Evolutionary conservation across 805 yeast species (phyloP).

Genomic region (Schwanniomyces pseudopolymorphus): DNA sequence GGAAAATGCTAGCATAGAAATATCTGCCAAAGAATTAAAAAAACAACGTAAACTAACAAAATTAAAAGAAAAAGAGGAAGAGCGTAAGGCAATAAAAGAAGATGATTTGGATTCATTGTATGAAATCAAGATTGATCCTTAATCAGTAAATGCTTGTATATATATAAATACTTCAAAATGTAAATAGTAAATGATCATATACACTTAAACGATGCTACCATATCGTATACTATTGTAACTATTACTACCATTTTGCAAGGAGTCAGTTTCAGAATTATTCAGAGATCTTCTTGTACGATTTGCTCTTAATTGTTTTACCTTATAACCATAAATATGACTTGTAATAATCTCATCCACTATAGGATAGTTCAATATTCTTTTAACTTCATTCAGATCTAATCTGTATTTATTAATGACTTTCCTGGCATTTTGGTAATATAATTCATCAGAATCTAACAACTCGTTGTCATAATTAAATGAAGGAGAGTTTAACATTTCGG

Average conservation of each 20-base stretch:
- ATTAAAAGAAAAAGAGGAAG: constrained; percentile 15
- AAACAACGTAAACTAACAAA: constrained; percentile 15
- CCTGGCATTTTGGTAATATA: constrained; percentile 30
- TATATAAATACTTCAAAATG: background rate
- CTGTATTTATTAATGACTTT: constrained; percentile 30
- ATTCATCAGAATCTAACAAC: constrained; percentile 38
- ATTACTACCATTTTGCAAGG: constrained; percentile 3
- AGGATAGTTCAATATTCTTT: constrained; percentile 39
- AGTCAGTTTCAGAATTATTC: constrained; percentile 1
- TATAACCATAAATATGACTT: constrained; percentile 42
- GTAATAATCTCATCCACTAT: constrained; percentile 42
- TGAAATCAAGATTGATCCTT: constrained; percentile 32
- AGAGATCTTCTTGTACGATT: constrained; percentile 15
- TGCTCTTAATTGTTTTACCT: constrained; percentile 37
- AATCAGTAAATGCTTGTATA: constrained; percentile 5
- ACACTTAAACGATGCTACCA: constrained; percentile 26
- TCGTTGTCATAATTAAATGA: constrained; percentile 32
- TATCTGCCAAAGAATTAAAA: constrained; percentile 14
- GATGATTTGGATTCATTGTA: constrained; percentile 41
- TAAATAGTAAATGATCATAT: background rate
- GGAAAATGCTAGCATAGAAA: constrained; percentile 2
- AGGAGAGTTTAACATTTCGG: constrained; percentile 21
- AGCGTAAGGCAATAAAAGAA: constrained; percentile 15
- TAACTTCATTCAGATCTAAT: constrained; percentile 33
- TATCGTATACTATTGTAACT: constrained; percentile 13